phyloP scores from a whole-genome alignment of 2,329 filamentous ascomycete genomes.

The Fusarium burgessii region DNA sequence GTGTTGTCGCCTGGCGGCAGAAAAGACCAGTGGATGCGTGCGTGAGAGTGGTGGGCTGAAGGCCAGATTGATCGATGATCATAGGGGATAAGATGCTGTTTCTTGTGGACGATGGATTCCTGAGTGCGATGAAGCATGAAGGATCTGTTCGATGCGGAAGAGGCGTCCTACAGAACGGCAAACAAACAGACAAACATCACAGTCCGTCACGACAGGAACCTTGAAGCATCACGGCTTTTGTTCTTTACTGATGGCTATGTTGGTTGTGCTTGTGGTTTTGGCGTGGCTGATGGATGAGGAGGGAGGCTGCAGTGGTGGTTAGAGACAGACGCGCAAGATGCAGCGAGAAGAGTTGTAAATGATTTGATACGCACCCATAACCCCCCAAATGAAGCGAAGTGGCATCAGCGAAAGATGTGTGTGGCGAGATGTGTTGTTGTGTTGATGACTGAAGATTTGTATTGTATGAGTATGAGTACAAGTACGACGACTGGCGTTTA shows the following conservation, averaged over 20 bases:
- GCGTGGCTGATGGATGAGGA: conserved; percentile 44
- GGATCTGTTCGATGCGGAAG: conserved; percentile 30
- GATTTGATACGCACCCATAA: conserved; percentile 47
- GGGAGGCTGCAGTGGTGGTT: conserved; percentile 43
- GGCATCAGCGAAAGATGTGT: conserved; percentile 37
- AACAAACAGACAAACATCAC: conserved; percentile 27
- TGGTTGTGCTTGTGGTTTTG: conserved; percentile 35
- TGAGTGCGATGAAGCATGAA: conserved; percentile 2
- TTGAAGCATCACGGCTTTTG: conserved; percentile 19
- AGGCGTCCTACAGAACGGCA: conserved; percentile 39
- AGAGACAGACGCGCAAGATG: conserved; percentile 47
- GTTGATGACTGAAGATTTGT: conserved; percentile 32
- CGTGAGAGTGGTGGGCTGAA: conserved; percentile 52
- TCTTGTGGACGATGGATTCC: conserved; percentile 33
- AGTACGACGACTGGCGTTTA: conserved; percentile 15
- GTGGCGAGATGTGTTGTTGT: conserved; percentile 22
- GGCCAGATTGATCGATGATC: conserved; percentile 47
- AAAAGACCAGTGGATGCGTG: conserved; percentile 48
- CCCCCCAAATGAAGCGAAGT: conserved; percentile 45
- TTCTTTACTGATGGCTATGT: conserved; percentile 34
- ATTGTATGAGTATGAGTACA: conserved; percentile 25
- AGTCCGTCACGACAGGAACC: conserved; percentile 14
- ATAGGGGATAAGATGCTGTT: conserved; percentile 44
- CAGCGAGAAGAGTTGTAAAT: conserved; percentile 49
- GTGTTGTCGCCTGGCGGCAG: conserved; percentile 42